Evolutionary conservation across 1,284 basidiomycete species (phyloP).

Genomic region (Fomitopsis palustris): DNA sequence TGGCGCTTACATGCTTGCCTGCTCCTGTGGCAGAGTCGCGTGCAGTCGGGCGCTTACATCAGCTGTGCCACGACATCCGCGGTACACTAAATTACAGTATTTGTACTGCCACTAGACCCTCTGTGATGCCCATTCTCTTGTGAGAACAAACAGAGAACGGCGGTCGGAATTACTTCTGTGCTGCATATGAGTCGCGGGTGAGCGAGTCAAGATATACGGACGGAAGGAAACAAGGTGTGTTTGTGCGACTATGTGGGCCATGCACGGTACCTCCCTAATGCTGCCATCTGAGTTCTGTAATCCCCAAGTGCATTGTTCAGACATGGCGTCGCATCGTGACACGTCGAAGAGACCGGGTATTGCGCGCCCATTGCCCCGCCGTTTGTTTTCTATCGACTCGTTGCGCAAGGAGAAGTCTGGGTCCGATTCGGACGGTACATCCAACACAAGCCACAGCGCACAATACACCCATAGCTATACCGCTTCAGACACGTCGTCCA

Average conservation of each 20-base stretch:
- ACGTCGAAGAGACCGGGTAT: conserved; percentile 26
- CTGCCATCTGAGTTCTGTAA: background rate
- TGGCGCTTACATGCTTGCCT: too few species aligned
- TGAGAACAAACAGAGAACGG: background rate
- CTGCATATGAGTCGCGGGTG: too few species aligned
- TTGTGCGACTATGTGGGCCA: background rate
- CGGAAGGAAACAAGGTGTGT: background rate
- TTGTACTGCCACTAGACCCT: background rate
- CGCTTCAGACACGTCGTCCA: conserved; percentile 10
- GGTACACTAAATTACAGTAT: too few species aligned
- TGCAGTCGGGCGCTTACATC: too few species aligned
- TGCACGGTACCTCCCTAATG: background rate
- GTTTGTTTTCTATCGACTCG: conserved; percentile 34
- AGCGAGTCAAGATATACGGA: too few species aligned
- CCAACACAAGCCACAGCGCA: conserved; percentile 4
- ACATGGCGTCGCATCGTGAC: background rate
- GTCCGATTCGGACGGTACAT: conserved; percentile 17
- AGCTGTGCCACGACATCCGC: too few species aligned
- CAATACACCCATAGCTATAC: background rate
- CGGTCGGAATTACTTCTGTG: too few species aligned
- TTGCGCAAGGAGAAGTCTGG: conserved; percentile 23
- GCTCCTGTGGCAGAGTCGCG: too few species aligned
- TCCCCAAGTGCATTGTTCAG: background rate
- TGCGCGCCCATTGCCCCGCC: conserved; percentile 27
- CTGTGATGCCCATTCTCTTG: background rate